Conservation (phyloP, 1,284 basidiomycete species). For the Apiotrichum gracile region DNA sequence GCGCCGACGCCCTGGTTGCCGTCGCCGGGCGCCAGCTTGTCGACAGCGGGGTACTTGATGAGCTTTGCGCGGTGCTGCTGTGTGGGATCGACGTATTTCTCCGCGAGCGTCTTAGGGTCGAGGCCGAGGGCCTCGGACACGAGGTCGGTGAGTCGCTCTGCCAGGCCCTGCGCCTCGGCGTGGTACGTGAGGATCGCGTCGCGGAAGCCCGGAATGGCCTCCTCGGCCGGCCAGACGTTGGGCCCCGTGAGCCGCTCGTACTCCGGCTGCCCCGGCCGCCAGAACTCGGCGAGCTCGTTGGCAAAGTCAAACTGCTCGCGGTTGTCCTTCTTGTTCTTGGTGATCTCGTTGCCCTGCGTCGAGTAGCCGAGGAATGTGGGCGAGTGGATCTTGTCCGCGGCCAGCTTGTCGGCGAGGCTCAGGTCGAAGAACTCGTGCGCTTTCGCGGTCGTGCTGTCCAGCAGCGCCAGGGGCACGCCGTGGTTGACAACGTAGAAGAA, state of each 20-base stretch:
- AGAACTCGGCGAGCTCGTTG: constrained; percentile 14
- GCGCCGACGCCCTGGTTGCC: constrained; percentile 18
- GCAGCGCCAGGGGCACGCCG: constrained; percentile 3
- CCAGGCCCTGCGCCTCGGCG: constrained; percentile 3
- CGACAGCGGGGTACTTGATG: constrained; percentile 18
- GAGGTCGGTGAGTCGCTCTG: constrained; percentile 9
- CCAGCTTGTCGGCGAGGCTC: constrained; percentile 34
- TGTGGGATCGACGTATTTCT: constrained; percentile 4
- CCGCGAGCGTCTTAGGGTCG: constrained; percentile 3
- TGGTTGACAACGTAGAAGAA: constrained; percentile 20
- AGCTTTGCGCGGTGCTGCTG: constrained; percentile 21
- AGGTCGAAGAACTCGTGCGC: constrained; percentile 24
- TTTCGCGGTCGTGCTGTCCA: constrained; percentile 8
- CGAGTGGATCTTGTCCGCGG: constrained; percentile 20
- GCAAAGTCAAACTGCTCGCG: constrained; percentile 20
- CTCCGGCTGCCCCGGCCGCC: constrained; percentile 9
- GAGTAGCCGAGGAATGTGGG: constrained; percentile 17
- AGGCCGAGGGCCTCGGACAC: constrained; percentile 13
- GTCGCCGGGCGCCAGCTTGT: constrained; percentile 8
- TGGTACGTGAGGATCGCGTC: constrained; percentile 5
- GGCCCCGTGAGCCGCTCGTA: constrained; percentile 15
- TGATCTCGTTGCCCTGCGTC: constrained; percentile 19
- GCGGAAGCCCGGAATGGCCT: constrained; percentile 8
- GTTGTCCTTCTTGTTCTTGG: constrained; percentile 20
- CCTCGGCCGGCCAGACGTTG: constrained; percentile 9